Evolutionary conservation across 2,329 filamentous ascomycete genomes (phyloP).

Genomic region (Pseudocercospora cruenta): DNA sequence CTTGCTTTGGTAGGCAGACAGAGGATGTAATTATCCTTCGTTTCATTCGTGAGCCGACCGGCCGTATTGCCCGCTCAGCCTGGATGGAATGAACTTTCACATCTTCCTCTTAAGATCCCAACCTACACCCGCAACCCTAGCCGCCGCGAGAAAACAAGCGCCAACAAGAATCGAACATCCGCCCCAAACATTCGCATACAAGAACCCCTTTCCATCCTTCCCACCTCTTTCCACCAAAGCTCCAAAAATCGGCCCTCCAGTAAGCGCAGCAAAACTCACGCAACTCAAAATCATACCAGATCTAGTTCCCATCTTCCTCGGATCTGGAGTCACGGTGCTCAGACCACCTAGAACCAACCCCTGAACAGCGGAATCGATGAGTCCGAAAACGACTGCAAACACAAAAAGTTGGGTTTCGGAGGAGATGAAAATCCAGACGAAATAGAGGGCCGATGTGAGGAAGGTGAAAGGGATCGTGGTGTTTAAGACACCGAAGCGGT

Average conservation of each 20-base stretch:
- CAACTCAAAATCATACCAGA: slow-evolving; percentile 1
- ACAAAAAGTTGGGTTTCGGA: background rate
- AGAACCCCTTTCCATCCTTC: background rate
- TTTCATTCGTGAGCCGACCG: no score
- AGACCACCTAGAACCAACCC: background rate
- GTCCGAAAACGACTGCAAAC: background rate
- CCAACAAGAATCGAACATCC: background rate
- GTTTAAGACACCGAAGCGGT: background rate
- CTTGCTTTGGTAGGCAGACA: no score
- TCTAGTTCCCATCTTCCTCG: background rate
- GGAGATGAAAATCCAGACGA: slow-evolving; percentile 2
- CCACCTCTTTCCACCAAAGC: background rate
- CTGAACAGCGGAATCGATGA: background rate
- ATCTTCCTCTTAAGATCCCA: background rate
- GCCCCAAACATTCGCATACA: background rate
- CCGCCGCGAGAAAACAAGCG: background rate
- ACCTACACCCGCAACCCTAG: background rate
- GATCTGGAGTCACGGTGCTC: background rate
- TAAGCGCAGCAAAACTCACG: background rate
- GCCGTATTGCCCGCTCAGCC: no score
- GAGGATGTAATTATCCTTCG: no score
- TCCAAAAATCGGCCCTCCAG: slow-evolving; percentile 1
- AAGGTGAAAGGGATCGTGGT: background rate
- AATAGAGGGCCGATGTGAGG: background rate
- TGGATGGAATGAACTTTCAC: background rate